Percentiles rank a stretch among this genome's conserved stretches.
These are phyloP conservation scores for Trichophyton schoenleinii DNA, from an alignment of 2,329 filamentous ascomycete species.

Conservation along the genomic window DNA sequence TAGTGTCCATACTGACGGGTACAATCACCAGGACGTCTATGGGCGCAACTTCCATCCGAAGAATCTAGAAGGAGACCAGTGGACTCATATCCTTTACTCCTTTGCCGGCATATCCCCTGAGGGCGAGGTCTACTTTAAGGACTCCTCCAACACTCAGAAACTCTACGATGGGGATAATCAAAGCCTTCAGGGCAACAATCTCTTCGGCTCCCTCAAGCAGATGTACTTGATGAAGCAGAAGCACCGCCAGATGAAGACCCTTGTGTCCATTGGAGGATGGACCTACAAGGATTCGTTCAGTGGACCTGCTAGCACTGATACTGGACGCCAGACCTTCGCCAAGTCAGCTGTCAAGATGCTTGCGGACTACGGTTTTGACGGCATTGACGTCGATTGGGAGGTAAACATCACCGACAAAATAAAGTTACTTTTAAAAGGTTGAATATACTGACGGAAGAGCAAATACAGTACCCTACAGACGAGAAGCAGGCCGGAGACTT, in stretches of 20 bases:
- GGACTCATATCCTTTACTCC: conserved; percentile 82
- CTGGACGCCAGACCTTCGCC: conserved; percentile 52
- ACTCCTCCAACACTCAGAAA: conserved; percentile 56
- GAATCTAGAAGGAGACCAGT: conserved; percentile 63
- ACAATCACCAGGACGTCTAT: conserved; percentile 58
- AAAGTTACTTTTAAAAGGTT: too few species aligned
- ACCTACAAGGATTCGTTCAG: conserved; percentile 64
- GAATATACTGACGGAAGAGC: not conserved
- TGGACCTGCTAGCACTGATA: conserved; percentile 47
- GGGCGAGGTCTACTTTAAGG: conserved; percentile 67
- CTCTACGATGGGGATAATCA: conserved; percentile 54
- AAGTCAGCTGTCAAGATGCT: conserved; percentile 58
- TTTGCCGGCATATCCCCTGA: conserved; percentile 73
- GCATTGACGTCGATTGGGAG: conserved; percentile 35
- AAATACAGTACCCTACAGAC: conserved; percentile 22
- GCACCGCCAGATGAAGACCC: conserved; percentile 62
- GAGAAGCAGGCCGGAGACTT: conserved; percentile 24
- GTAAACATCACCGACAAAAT: conserved; percentile 12
- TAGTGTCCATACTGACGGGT: not conserved
- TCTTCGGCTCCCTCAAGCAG: conserved; percentile 67
- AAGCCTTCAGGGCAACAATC: conserved; percentile 58
- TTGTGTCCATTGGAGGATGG: conserved; percentile 77
- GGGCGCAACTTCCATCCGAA: conserved; percentile 73
- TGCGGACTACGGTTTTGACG: conserved; percentile 59
- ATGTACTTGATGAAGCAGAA: conserved; percentile 62